phyloP scores from a whole-genome alignment of 2,329 filamentous ascomycete species.

The Bipolaris oryzae region DNA sequence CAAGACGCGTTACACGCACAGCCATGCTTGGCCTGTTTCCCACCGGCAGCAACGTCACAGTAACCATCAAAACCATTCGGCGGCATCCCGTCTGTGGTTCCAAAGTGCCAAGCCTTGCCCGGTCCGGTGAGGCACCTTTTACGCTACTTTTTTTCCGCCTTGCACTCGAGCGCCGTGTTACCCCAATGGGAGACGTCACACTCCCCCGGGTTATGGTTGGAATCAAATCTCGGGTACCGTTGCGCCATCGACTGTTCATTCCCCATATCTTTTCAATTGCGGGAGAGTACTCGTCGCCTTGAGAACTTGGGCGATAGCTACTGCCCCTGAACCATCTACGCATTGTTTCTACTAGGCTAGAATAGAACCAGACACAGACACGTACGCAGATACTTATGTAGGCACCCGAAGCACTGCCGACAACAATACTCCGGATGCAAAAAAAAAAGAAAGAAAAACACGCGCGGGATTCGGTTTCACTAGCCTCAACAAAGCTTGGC shows the following conservation, averaged over 20 bases:
- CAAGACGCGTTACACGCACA: neutral
- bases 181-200: constrained; percentile 4
- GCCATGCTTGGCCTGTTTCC: neutral
- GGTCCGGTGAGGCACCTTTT: constrained; percentile 16
- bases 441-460: no score
- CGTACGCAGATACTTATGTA: neutral
- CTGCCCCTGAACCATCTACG: no score
- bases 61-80: constrained; percentile 7
- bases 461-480: neutral
- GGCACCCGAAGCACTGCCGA: no score
- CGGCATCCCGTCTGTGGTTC: constrained; percentile 8
- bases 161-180: constrained; percentile 4
- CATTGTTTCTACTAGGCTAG: no score
- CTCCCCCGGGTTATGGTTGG: constrained; percentile 1
- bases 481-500: constrained; percentile 4
- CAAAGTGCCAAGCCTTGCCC: constrained; percentile 2
- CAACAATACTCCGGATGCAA: neutral
- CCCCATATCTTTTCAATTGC: neutral
- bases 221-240: neutral
- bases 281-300: neutral
- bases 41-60: constrained; percentile 3
- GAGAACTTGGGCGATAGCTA: no score
- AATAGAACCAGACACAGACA: neutral
- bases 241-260: neutral
- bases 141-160: constrained; percentile 5